Base-by-base conservation (phyloP, 2,329 filamentous ascomycete species). In the Penicillium corylophilum region DNA sequence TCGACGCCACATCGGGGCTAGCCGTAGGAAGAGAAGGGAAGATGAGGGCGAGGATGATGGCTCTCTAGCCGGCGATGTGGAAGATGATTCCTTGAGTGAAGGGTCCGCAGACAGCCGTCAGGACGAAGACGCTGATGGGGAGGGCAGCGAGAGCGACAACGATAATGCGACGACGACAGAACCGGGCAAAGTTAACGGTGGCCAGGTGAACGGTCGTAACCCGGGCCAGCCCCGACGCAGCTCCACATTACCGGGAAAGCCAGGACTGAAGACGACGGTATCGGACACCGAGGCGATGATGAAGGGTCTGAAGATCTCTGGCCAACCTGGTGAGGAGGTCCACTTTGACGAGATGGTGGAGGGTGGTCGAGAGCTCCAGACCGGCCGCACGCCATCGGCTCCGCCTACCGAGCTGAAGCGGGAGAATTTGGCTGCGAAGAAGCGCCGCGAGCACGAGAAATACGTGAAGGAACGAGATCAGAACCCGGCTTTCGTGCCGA, bases 401-500 rank as follows among this genome's bases (percentile, higher is more conserved):
- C 69, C 69, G 28, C 65, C 70, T 42, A 64, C 62, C 23, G 69
- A 70, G 42, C 62, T 65, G 31, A 68, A 65, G 44, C 77, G 80
- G 58, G 84, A 86, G 64, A 79, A 82, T 29, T 76, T 83, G 52
- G 81, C 82, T 47, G 88, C 94, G 57, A 81, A 84, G 59, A 86
- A 89, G 71, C 85, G 89, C 59, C 85, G 88, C 61, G 92, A 96
- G 67, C 90, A 95, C 65, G 91, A 96, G 59, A 90, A 95, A 67
- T 95, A 95, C 75, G 86, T 87, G 74, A 90, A 88, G 74, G 89
- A 89, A 71, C 83, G 90, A 62, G 90, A 95, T 68, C 86, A 90
- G 63, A 90, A 96, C 70, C 93, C 93, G 31, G 86, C 92, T 10
- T 96, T 96, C 74, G 93, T 96, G 49, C 93, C 94, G 48, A 96